Percentiles rank a stretch among this genome's conserved stretches.
phyloP scores from a whole-genome alignment of 1,139 yeast genomes.

The Magnusiomyces suaveolens region DNA sequence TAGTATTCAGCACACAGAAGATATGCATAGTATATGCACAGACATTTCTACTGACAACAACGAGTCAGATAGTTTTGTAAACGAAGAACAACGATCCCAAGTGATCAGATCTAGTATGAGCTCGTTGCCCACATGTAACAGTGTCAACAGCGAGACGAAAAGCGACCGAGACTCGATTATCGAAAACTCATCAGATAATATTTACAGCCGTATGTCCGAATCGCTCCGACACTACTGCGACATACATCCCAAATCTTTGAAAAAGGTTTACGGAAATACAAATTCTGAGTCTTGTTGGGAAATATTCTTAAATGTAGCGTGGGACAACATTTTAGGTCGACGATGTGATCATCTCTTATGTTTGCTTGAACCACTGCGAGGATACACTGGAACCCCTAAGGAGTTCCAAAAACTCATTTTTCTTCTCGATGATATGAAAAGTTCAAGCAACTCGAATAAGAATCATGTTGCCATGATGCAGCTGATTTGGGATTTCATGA shows the following conservation, averaged over 20 bases:
- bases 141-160: not conserved
- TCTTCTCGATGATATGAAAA: not conserved
- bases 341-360: not conserved
- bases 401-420: not conserved
- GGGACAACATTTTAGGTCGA: not conserved
- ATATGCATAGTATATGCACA: not conserved
- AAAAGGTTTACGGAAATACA: not conserved
- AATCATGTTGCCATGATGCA: not conserved
- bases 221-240: not conserved
- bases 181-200: not conserved
- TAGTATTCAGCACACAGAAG: not conserved
- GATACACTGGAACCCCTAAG: not conserved
- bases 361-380: not conserved
- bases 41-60: not conserved
- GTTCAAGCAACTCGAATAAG: not conserved
- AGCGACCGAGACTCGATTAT: not conserved
- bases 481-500: not conserved
- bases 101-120: not conserved
- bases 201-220: not conserved
- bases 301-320: not conserved
- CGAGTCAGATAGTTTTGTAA: not conserved
- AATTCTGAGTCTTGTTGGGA: not conserved
- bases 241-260: not conserved
- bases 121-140: not conserved
- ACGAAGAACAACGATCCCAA: not conserved